Evolutionary conservation across 2,329 filamentous ascomycete genomes (phyloP), one percentile per base, ranked within the genome.

Genomic region (Neocatenulostroma microsporum): DNA sequence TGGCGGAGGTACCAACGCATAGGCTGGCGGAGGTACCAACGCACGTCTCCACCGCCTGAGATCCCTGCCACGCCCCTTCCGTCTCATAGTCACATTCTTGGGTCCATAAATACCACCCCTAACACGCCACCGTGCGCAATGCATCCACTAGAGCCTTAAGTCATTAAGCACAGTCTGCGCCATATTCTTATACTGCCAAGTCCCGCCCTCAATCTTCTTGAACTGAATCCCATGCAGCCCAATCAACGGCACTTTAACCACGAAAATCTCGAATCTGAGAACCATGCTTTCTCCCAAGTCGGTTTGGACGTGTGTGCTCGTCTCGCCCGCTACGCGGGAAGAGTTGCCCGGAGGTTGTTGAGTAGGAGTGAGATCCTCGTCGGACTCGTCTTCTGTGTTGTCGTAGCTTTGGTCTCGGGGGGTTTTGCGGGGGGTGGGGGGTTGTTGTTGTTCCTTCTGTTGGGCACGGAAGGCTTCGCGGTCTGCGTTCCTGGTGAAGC

Each of bases 171-270:
- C 95, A 53, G 87, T 87, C 62, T 94, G 88, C 23, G 91, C 91
- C 87, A 96, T 93, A 56, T 85, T 89, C 69, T 95, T 94, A 67
- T 94, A 98, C 62, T 95, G 88, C 88, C 89, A 96, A 40, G 91
- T 96, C 41, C 93, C 89, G 23, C 91, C 89, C 39, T 84, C 78
- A 49, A 96, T 81, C 58, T 91, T 87, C 72, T 98, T 98, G 69
- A 98, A 98, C 61, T 96, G 91, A 44, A 98, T 88, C 32, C 91
- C 91, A 56, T 98, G 89, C 39, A 98, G 66, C 27, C 83, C 87
- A 42, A 98, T 78, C 34, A 98, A 68, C 10, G 91, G 91, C 18
- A 98, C 87, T 65, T 98, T 98, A 58, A 98, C 91, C 50, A 98
- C 91, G 49, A 95, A 80, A 45, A 96, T 94, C 59, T 98, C 91